These are phyloP conservation scores for Heterobasidion irregulare DNA, from an alignment of 1,284 basidiomycete genomes.

Conservation along the genomic window DNA sequence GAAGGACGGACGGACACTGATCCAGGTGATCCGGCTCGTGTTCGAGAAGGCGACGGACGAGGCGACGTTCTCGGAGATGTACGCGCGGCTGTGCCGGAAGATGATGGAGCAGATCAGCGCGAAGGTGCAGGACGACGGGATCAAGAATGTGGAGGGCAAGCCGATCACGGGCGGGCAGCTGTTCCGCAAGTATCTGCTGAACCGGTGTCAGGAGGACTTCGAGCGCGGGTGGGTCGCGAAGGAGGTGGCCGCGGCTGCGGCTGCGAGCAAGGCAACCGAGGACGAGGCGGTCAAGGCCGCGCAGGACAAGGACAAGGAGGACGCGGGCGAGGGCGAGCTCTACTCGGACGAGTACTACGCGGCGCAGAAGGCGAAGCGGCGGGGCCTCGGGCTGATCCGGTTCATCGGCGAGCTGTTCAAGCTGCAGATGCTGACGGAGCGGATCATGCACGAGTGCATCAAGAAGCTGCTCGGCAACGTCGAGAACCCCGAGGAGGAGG, in stretches of 20 bases:
- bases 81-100: conserved; percentile 89
- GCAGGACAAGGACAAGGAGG: conserved; percentile 35
- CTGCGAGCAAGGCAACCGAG: conserved; percentile 28
- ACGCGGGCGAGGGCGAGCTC: conserved; percentile 52
- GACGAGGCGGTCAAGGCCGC: conserved; percentile 46
- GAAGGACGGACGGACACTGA: conserved; percentile 88
- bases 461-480: conserved; percentile 91
- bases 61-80: conserved; percentile 94
- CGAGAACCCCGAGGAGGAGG: conserved; percentile 93
- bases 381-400: conserved; percentile 92
- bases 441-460: conserved; percentile 87
- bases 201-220: conserved; percentile 92
- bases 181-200: conserved; percentile 93
- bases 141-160: conserved; percentile 71
- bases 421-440: conserved; percentile 43
- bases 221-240: conserved; percentile 83
- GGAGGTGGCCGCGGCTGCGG: conserved; percentile 39
- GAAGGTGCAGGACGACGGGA: conserved; percentile 82
- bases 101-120: conserved; percentile 87
- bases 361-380: conserved; percentile 93
- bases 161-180: conserved; percentile 84
- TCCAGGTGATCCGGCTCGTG: conserved; percentile 92
- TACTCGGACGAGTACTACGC: conserved; percentile 97
- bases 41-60: conserved; percentile 98
- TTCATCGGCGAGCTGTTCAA: conserved; percentile 99